phyloP scores from a whole-genome alignment of 768 basidiomycete species.

The Russula sp. region DNA sequence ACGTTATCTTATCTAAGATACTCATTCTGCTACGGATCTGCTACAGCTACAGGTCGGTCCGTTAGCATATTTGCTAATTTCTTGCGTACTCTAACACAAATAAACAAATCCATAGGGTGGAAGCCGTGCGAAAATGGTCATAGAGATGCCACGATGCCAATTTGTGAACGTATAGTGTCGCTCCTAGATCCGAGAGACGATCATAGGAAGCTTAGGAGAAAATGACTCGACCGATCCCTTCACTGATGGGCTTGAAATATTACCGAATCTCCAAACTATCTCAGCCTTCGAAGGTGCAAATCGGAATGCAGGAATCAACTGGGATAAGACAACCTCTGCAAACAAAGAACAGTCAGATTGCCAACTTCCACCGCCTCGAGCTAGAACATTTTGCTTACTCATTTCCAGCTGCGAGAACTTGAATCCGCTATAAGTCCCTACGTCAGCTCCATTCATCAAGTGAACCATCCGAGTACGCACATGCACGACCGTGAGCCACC shows the following conservation, averaged over 20 bases:
- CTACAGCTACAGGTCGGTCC: too few species aligned
- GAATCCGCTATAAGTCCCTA: not conserved
- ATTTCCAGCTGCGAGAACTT: constrained; percentile 1
- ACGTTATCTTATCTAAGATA: too few species aligned
- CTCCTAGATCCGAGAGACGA: too few species aligned
- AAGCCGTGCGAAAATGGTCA: too few species aligned
- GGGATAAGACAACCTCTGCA: not conserved
- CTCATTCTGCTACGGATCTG: too few species aligned
- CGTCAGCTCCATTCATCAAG: not conserved
- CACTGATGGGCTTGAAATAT: too few species aligned
- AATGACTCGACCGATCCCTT: too few species aligned
- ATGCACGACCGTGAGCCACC: constrained; percentile 6
- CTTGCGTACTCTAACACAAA: too few species aligned
- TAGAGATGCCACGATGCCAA: too few species aligned
- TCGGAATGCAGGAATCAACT: constrained; percentile 1
- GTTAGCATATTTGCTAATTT: too few species aligned
- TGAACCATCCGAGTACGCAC: not conserved
- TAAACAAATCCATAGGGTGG: too few species aligned
- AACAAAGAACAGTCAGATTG: not conserved
- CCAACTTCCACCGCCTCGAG: not conserved
- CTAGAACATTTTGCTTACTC: not conserved
- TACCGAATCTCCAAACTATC: not conserved
- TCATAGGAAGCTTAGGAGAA: too few species aligned
- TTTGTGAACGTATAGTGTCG: not conserved
- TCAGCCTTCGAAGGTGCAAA: not conserved